These are phyloP conservation scores for Phaeoacremonium minimum DNA, from an alignment of 2,329 filamentous ascomycete genomes.

Conservation along the genomic window DNA sequence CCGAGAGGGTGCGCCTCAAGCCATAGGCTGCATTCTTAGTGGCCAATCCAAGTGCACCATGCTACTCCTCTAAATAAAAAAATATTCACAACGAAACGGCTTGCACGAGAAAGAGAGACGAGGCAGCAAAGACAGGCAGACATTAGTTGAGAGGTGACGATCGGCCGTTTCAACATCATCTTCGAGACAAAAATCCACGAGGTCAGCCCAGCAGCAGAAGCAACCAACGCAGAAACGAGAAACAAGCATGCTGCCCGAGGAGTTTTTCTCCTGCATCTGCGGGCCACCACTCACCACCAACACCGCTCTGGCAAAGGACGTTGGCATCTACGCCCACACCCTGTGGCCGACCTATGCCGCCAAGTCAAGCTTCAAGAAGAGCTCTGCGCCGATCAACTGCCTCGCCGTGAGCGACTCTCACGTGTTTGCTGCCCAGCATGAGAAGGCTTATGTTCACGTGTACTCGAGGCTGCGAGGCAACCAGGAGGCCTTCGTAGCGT, in stretches of 20 bases:
- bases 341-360: slow-evolving; percentile 74
- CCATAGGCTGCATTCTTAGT: no score
- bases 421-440: slow-evolving; percentile 85
- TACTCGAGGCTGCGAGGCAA: slow-evolving; percentile 81
- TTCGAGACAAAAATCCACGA: no score
- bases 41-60: no score
- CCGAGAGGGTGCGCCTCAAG: no score
- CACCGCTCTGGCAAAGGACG: slow-evolving; percentile 67
- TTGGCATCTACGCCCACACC: slow-evolving; percentile 82
- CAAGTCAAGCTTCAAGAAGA: slow-evolving; percentile 85
- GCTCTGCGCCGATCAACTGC: slow-evolving; percentile 72
- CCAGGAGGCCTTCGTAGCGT: slow-evolving; percentile 84
- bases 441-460: slow-evolving; percentile 89
- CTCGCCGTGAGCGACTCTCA: slow-evolving; percentile 78
- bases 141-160: no score
- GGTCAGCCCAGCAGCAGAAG: no score
- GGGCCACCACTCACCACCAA: slow-evolving; percentile 56
- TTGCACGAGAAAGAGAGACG: no score
- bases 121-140: no score
- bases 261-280: slow-evolving; percentile 54
- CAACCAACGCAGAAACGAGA: no score
- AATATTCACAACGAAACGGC: no score
- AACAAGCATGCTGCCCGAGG: slow-evolving; percentile 51
- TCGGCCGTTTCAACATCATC: no score
- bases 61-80: no score